Base-by-base conservation (phyloP, 2,329 filamentous ascomycete genomes). In the Stagonosporopsis chrysanthemi region DNA sequence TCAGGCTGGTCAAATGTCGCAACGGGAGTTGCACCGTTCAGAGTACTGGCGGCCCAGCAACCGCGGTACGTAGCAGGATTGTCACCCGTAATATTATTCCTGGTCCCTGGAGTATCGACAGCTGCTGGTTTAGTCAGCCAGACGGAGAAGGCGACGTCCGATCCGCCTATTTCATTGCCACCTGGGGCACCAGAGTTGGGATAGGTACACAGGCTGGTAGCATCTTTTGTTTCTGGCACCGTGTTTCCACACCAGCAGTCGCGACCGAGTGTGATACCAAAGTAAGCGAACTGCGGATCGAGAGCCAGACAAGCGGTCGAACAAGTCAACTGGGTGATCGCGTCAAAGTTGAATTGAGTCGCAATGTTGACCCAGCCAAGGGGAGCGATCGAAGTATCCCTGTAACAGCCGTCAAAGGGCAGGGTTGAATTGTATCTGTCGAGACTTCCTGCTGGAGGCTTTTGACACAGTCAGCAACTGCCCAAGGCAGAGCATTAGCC, bases 401-500 rank as follows among this genome's bases (percentile, higher is more conserved):
- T 2, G 36, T 5, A 39, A 22, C 39, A 24, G 22, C 23, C 23
- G 2, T 26, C 1, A 22, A 26, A 26, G 7, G 19, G 22, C 4
- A 15, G 8, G 22, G 22, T 4, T 2, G 14, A 2, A 22, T 33
- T 33, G 33, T 47, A 11, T 11, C 22, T 3, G 15, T 28, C 38
- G 2, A 28, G 22, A 14, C 33, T 15, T 12, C 7, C 28, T 22
- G 24, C n/a, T 14, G 44, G 45, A 44, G 46, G 6, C 47, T 52
- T 61, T 52, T 23, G 14, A 31, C 11, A 26, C 39, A 55, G 54
- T 61, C 51, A 61, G 58, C 48, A 53, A 41, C 55, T 56, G 55
- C 55, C 55, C 50, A 26, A 53, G 52, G 55, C 59, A 58, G 52
- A 47, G 58, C 40, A 44, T 58, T 58, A 56, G 52, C 46, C 48